Evolutionary conservation across 2,329 filamentous ascomycete genomes (phyloP).

Genomic region (Leptoxyphium fumago): DNA sequence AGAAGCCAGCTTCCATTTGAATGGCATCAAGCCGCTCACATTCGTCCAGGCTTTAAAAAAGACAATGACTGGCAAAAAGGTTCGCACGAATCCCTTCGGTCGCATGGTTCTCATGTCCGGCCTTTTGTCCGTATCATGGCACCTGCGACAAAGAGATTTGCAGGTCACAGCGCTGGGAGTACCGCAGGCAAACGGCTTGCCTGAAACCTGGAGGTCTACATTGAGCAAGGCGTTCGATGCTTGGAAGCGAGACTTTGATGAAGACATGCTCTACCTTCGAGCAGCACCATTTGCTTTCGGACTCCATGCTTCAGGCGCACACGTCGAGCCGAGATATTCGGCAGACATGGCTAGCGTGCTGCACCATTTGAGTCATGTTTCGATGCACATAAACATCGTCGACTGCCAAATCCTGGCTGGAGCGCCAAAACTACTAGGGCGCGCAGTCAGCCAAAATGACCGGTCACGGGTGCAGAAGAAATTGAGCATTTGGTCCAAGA

Average conservation of each 20-base stretch:
- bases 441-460: slow-evolving; percentile 67
- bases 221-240: slow-evolving; percentile 74
- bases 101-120: slow-evolving; percentile 82
- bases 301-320: slow-evolving; percentile 20
- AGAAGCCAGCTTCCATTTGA: slow-evolving; percentile 60
- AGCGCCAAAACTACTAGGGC: slow-evolving; percentile 64
- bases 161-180: slow-evolving; percentile 76
- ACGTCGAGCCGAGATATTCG: slow-evolving; percentile 4
- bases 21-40: slow-evolving; percentile 68
- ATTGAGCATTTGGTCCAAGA: slow-evolving; percentile 75
- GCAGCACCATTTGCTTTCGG: slow-evolving; percentile 2
- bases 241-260: slow-evolving; percentile 76
- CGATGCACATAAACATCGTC: slow-evolving; percentile 88
- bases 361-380: slow-evolving; percentile 85
- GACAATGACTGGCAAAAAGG: slow-evolving; percentile 65
- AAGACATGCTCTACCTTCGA: slow-evolving; percentile 16
- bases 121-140: slow-evolving; percentile 81
- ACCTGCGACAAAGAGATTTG: slow-evolving; percentile 85
- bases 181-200: slow-evolving; percentile 60
- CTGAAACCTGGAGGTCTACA: slow-evolving; percentile 75
- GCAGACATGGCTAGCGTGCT: slow-evolving; percentile 44
- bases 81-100: slow-evolving; percentile 78
- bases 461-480: slow-evolving; percentile 61
- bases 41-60: slow-evolving; percentile 80
- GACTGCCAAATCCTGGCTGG: slow-evolving; percentile 87